phyloP scores from a whole-genome alignment of 257 asterid genomes.

The Capsicum rhomboideum region DNA sequence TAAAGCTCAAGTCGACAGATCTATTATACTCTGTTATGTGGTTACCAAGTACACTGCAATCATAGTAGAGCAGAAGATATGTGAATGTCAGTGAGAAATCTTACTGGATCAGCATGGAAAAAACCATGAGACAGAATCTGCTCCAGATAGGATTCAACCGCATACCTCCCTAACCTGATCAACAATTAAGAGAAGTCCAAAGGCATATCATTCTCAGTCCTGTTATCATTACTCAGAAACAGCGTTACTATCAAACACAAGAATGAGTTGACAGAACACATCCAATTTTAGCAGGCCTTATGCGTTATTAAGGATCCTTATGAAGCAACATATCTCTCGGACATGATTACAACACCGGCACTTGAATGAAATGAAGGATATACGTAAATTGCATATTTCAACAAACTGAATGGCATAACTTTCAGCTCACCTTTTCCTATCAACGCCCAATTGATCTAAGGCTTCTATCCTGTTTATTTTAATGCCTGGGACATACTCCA shows the following conservation, averaged over 20 bases:
- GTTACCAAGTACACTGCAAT: neutral
- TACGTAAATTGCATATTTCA: neutral
- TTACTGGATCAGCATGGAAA: constrained; percentile 89
- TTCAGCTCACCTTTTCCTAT: constrained; percentile 53
- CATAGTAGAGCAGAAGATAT: neutral
- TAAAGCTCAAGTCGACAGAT: neutral
- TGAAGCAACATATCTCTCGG: neutral
- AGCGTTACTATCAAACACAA: neutral
- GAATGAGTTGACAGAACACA: neutral
- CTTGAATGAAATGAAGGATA: neutral
- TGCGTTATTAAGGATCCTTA: neutral
- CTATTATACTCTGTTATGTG: neutral
- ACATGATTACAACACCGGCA: neutral
- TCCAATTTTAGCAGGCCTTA: neutral
- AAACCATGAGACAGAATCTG: constrained; percentile 90
- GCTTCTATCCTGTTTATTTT: constrained; percentile 91
- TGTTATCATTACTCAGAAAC: neutral
- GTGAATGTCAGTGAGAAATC: constrained; percentile 2
- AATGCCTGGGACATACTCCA: constrained; percentile 94
- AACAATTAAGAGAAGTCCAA: neutral
- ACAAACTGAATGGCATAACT: neutral
- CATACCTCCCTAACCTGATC: constrained; percentile 76
- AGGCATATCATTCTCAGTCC: neutral
- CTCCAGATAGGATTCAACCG: constrained; percentile 92
- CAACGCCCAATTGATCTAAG: constrained; percentile 82